phyloP scores from a whole-genome alignment of 2,329 filamentous ascomycete genomes.

The Talaromyces funiculosus region DNA sequence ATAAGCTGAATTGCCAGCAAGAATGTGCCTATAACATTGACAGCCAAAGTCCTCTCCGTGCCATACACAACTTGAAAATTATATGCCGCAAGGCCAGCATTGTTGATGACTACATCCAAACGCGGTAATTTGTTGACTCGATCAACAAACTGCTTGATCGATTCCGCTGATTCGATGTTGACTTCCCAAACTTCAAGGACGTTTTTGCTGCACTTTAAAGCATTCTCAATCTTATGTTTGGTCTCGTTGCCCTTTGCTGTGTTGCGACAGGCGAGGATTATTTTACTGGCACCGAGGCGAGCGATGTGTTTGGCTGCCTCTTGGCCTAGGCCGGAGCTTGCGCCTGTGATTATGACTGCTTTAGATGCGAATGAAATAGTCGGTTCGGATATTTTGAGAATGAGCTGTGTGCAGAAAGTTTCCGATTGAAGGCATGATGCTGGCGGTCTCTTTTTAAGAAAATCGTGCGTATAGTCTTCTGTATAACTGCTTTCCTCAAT shows the following conservation, averaged over 20 bases:
- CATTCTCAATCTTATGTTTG: background rate
- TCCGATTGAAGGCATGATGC: conserved; percentile 5
- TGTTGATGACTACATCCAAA: conserved; percentile 20
- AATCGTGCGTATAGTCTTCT: background rate
- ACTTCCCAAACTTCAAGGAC: conserved; percentile 4
- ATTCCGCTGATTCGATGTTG: background rate
- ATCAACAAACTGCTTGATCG: conserved; percentile 17
- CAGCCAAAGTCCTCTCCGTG: conserved; percentile 2
- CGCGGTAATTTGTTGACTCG: conserved; percentile 15
- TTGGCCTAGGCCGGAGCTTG: conserved; percentile 46
- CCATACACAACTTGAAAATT: background rate
- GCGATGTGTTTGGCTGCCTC: conserved; percentile 40
- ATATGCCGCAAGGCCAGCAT: conserved; percentile 15
- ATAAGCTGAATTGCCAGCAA: background rate
- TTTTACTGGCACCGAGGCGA: conserved; percentile 32
- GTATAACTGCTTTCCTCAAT: background rate
- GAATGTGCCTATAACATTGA: conserved; percentile 1
- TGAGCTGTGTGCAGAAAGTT: conserved; percentile 9
- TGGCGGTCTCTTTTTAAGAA: background rate
- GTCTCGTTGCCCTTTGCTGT: background rate
- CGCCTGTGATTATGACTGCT: conserved; percentile 47
- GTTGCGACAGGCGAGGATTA: conserved; percentile 46
- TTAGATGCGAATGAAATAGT: conserved; percentile 17
- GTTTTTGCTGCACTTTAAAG: background rate
- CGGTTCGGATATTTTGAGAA: background rate